A percentile compares a stretch with the other conserved stretches of the same genome.
These are phyloP conservation scores for Diplodia intermedia DNA, from an alignment of 2,329 filamentous ascomycete species.

Conservation along the genomic window DNA sequence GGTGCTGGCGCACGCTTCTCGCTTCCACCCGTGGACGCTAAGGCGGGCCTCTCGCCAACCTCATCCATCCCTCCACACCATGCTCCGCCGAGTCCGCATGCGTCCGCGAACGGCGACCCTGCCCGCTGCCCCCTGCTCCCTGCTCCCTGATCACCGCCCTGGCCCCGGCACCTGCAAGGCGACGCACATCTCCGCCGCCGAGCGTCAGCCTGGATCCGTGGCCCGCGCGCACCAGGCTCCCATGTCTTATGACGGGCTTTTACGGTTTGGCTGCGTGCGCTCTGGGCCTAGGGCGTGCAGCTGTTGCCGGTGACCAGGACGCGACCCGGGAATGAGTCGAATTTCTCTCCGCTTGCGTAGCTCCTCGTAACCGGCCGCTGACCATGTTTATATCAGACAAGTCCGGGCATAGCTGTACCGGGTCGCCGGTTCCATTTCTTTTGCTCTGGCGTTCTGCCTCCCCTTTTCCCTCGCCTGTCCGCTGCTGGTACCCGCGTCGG, in stretches of 20 bases:
- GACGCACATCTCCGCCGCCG: conserved; percentile 25
- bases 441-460: conserved; percentile 27
- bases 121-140: conserved; percentile 13
- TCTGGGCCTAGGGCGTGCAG: conserved; percentile 26
- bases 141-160: conserved; percentile 29
- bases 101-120: conserved; percentile 15
- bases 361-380: conserved; percentile 22
- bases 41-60: conserved; percentile 9
- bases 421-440: conserved; percentile 29
- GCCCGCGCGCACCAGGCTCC: conserved; percentile 24
- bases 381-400: conserved; percentile 32
- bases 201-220: conserved; percentile 18
- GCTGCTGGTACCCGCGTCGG: conserved; percentile 18
- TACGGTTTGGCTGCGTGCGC: conserved; percentile 20
- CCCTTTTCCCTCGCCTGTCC: conserved; percentile 24
- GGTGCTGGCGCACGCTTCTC: background rate
- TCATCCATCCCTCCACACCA: conserved; percentile 7
- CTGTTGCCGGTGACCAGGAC: conserved; percentile 29
- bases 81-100: conserved; percentile 7
- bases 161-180: conserved; percentile 23
- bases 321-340: conserved; percentile 32
- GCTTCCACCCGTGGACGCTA: conserved; percentile 13
- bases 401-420: conserved; percentile 29
- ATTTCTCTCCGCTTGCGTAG: conserved; percentile 32
- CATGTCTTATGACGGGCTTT: conserved; percentile 17